Evolutionary conservation across 2,329 filamentous ascomycete species (phyloP).

Genomic region (Fusarium incarnatum): DNA sequence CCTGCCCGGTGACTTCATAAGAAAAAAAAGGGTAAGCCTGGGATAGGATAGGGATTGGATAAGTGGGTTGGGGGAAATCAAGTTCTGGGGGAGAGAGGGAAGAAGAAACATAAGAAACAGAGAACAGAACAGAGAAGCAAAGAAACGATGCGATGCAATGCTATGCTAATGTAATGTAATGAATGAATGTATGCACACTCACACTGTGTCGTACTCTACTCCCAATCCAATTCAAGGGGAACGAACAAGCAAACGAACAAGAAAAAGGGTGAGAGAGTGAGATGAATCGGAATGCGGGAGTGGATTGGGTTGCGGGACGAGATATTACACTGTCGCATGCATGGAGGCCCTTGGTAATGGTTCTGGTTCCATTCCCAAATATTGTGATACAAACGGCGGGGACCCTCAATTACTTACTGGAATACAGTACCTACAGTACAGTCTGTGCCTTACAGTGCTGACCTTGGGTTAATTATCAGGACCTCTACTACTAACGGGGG

Average conservation of each 20-base stretch:
- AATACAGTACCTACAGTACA: not conserved
- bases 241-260: slow-evolving; percentile 14
- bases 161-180: not conserved
- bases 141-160: not conserved
- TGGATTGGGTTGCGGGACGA: slow-evolving; percentile 26
- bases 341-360: slow-evolving; percentile 23
- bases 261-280: slow-evolving; percentile 20
- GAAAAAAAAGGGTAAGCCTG: slow-evolving; percentile 21
- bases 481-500: slow-evolving; percentile 5
- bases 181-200: slow-evolving; percentile 1
- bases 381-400: slow-evolving; percentile 22
- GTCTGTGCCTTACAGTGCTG: slow-evolving; percentile 19
- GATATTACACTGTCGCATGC: slow-evolving; percentile 29
- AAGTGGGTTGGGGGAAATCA: slow-evolving; percentile 36
- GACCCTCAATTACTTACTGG: slow-evolving; percentile 2
- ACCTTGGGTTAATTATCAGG: slow-evolving; percentile 26
- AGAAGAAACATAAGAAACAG: slow-evolving; percentile 18
- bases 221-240: slow-evolving; percentile 15
- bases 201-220: slow-evolving; percentile 31
- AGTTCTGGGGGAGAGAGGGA: slow-evolving; percentile 19
- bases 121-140: slow-evolving; percentile 6
- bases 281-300: slow-evolving; percentile 37
- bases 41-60: slow-evolving; percentile 12
- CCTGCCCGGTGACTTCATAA: slow-evolving; percentile 33
- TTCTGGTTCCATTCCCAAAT: slow-evolving; percentile 3